These are phyloP conservation scores for Aegle marmelos DNA, from an alignment of 345 rosid genomes.

Conservation along the genomic window DNA sequence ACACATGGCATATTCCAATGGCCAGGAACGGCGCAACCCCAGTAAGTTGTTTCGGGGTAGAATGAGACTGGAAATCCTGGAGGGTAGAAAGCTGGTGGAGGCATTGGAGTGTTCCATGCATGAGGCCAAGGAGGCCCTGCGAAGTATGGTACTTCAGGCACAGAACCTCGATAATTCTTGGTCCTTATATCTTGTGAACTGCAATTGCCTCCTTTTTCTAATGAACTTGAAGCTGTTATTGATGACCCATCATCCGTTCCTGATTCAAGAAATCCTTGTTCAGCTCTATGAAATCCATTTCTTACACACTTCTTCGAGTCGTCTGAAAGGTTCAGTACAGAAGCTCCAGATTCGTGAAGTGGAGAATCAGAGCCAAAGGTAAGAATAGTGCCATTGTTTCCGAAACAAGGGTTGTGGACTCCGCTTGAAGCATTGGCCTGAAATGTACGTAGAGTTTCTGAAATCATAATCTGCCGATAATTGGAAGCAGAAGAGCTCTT, in stretches of 20 bases:
- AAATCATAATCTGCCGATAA: slow-evolving; percentile 42
- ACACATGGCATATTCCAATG: slow-evolving; percentile 17
- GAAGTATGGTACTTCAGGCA: slow-evolving; percentile 28
- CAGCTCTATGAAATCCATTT: slow-evolving; percentile 26
- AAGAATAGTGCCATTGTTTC: slow-evolving; percentile 45
- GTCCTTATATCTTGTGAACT: slow-evolving; percentile 10
- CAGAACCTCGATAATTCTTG: slow-evolving; percentile 19
- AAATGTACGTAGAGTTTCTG: slow-evolving; percentile 40
- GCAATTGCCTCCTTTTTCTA: slow-evolving; percentile 14
- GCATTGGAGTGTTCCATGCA: slow-evolving; percentile 40
- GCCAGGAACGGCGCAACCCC: slow-evolving; percentile 39
- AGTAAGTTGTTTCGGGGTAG: slow-evolving; percentile 46
- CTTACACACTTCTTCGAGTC: slow-evolving; percentile 15
- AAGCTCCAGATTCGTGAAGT: slow-evolving; percentile 33
- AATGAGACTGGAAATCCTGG: slow-evolving; percentile 39
- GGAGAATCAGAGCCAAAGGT: slow-evolving; percentile 58
- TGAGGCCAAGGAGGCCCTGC: slow-evolving; percentile 47
- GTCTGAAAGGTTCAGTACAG: slow-evolving; percentile 27
- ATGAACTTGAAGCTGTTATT: slow-evolving; percentile 27
- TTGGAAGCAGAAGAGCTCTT: slow-evolving; percentile 45
- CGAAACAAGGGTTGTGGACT: slow-evolving; percentile 29
- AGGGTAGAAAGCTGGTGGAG: slow-evolving; percentile 33
- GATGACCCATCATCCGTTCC: slow-evolving; percentile 27
- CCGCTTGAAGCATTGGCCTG: slow-evolving; percentile 31
- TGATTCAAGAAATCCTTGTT: slow-evolving; percentile 12